Evolutionary conservation across 1,284 basidiomycete species (phyloP), one percentile per base, ranked within the genome.

Genomic region (Cutaneotrichosporon curvatum): DNA sequence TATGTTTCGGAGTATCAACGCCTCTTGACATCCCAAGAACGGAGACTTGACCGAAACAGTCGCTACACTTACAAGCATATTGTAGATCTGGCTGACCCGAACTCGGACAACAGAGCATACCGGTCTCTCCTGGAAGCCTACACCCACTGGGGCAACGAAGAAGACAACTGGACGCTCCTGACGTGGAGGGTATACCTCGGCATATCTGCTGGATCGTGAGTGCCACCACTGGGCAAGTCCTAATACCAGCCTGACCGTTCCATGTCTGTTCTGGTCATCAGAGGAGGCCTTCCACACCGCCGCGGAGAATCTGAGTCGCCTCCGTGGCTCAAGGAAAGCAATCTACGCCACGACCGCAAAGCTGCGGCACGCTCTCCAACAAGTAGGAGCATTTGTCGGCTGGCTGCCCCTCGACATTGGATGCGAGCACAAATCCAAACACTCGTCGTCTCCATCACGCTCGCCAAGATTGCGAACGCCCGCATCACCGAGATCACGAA

Each of bases 351-450:
- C 31, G 21, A 43, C 41, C 14, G 25, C 30, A 5, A 30, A 16
- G 12, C 22, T 48, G 2, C 40, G 47, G n/a, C 18, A 31, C 4
- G 36, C 25, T 22, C 7, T 48, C 19, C 32, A n/a, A 7, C 22
- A 30, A 10, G 2, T 33, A 6, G 47, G 47, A 18, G 47, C 47
- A 8, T 43, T 48, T 21, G 47, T 48, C 22, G 47, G 47, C 14
- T 48, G 47, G 47, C 40, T 48, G 18, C 40, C 47, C 7, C 37
- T 48, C 19, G 36, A 39, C 40, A 34, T 28, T 19, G 31, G 31
- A 9, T 41, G 38, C 8, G 3, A 14, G 28, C 25, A 16, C 16
- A 28, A 14, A 15, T 10, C 35, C 19, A n/a, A n/a, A n/a, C n/a
- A n/a, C n/a, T n/a, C n/a, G n/a, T n/a, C n/a, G n/a, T n/a, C n/a